Percentiles rank a stretch among this genome's conserved stretches.
These are phyloP conservation scores for Neurospora sp. DNA, from an alignment of 495 filamentous ascomycete species.

Conservation along the genomic window DNA sequence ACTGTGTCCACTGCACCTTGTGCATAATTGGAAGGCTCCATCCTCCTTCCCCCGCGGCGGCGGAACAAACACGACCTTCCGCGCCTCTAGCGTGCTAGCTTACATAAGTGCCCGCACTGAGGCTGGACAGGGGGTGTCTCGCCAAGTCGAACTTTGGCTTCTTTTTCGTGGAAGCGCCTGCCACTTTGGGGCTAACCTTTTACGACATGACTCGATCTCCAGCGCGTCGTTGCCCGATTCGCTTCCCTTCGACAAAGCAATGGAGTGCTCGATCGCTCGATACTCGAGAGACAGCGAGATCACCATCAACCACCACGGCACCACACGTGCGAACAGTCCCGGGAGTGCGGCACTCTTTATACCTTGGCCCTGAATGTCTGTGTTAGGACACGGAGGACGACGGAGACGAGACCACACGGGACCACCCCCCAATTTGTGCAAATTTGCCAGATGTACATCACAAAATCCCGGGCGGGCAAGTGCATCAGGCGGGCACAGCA, in stretches of 20 bases:
- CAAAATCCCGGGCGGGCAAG: neutral
- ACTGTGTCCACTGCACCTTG: neutral
- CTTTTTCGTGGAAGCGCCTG: neutral
- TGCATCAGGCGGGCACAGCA: neutral
- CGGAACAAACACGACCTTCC: neutral
- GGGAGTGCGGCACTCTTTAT: neutral
- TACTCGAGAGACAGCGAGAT: neutral
- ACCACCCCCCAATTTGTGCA: neutral
- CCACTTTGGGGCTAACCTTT: neutral
- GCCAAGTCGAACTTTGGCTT: neutral
- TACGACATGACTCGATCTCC: neutral
- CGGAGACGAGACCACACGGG: neutral
- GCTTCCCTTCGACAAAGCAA: neutral
- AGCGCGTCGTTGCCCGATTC: neutral
- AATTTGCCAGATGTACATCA: neutral
- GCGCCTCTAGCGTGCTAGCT: neutral
- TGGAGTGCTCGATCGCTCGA: neutral
- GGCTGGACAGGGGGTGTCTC: neutral
- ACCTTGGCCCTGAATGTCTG: neutral
- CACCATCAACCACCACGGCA: neutral
- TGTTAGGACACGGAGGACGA: neutral
- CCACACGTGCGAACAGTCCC: neutral
- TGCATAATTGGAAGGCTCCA: neutral
- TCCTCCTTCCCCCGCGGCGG: neutral
- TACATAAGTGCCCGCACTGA: neutral